Evolutionary conservation across 768 basidiomycete species (phyloP).

Genomic region (Russula emetica): DNA sequence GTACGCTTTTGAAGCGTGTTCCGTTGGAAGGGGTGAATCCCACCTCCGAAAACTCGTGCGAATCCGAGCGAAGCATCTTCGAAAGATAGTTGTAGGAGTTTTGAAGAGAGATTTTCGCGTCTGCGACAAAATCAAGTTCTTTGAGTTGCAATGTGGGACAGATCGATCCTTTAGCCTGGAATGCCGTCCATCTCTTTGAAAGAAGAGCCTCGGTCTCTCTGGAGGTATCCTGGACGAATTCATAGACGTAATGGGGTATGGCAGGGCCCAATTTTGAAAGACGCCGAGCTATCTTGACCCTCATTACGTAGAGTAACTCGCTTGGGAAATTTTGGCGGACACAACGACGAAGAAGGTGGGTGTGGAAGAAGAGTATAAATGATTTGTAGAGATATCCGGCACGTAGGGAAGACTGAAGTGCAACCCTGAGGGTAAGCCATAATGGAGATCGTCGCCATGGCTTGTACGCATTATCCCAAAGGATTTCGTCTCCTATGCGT

Average conservation of each 20-base stretch:
- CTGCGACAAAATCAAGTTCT: background rate
- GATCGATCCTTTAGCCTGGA: background rate
- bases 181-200: conserved; percentile 4
- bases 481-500: conserved; percentile 45
- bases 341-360: conserved; percentile 10
- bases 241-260: conserved; percentile 6
- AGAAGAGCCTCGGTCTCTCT: conserved; percentile 1
- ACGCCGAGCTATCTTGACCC: conserved; percentile 31
- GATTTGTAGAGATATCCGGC: conserved; percentile 39
- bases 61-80: background rate
- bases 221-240: background rate
- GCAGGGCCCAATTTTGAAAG: conserved; percentile 23
- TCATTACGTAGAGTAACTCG: conserved; percentile 34
- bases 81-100: conserved; percentile 4
- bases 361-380: conserved; percentile 43
- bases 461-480: conserved; percentile 38
- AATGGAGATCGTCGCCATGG: conserved; percentile 50
- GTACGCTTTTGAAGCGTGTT: background rate
- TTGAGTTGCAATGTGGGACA: background rate
- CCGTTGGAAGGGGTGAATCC: background rate
- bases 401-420: conserved; percentile 35
- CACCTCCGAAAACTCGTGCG: background rate
- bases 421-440: conserved; percentile 49
- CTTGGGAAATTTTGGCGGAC: conserved; percentile 32
- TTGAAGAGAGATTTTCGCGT: conserved; percentile 10